These are phyloP conservation scores for Theobroma cacao DNA, from an alignment of 345 rosid species.

Conservation along the genomic window DNA sequence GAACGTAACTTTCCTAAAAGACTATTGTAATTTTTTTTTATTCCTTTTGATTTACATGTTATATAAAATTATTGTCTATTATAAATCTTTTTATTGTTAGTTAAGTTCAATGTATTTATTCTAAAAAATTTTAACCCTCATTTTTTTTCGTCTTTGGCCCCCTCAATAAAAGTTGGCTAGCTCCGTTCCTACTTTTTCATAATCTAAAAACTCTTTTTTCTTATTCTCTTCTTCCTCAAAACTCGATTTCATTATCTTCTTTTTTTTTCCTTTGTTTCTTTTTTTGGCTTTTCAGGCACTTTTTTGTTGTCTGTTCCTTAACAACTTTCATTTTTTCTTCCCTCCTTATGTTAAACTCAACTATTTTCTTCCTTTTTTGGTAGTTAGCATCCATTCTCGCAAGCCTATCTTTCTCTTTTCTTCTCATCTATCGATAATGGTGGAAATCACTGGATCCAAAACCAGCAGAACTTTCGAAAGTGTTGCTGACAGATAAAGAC, in stretches of 20 bases:
- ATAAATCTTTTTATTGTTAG: no score
- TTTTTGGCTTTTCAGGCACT: conserved; percentile 81
- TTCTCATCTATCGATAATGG: conserved; percentile 96
- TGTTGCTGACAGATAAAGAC: conserved; percentile 89
- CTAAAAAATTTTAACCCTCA: no score
- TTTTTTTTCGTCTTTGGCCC: no score
- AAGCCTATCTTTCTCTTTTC: conserved; percentile 89
- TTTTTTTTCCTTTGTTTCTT: conserved; percentile 69
- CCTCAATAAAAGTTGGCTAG: no score
- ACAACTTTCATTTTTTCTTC: conserved; percentile 79
- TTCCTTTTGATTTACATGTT: no score
- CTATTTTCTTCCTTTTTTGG: conserved; percentile 65
- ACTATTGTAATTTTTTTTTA: no score
- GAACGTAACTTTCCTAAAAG: no score
- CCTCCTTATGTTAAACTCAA: conserved; percentile 71
- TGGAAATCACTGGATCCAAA: conserved; percentile 96
- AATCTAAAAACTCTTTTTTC: conserved; percentile 49
- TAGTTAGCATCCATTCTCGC: conserved; percentile 86
- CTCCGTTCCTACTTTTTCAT: no score
- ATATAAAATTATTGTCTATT: no score
- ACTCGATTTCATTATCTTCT: conserved; percentile 54
- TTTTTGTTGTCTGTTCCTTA: conserved; percentile 82
- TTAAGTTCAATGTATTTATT: no score
- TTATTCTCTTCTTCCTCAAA: conserved; percentile 39
- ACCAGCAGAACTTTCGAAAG: conserved; percentile 98